Evolutionary conservation across 2,329 filamentous ascomycete species (phyloP).

Genomic region (Bipolaris zeicola): DNA sequence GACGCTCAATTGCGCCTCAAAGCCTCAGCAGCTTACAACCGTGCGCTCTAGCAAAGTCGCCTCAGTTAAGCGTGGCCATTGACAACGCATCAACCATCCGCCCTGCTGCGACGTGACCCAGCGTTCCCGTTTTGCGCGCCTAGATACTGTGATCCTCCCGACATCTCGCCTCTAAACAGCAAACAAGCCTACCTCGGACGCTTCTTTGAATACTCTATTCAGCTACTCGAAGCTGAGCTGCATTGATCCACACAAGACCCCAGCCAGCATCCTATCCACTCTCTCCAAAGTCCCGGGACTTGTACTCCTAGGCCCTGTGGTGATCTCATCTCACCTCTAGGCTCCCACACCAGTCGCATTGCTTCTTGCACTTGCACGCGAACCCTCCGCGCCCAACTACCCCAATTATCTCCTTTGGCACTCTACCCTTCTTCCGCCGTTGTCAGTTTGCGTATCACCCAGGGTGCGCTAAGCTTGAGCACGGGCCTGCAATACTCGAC

Average conservation of each 20-base stretch:
- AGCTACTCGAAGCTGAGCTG: background rate
- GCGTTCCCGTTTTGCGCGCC: constrained; percentile 34
- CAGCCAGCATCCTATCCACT: constrained; percentile 4
- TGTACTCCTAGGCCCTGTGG: constrained; percentile 30
- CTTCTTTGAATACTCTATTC: constrained; percentile 11
- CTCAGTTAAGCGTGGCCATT: constrained; percentile 50
- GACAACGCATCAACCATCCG: constrained; percentile 52
- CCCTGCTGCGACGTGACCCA: constrained; percentile 46
- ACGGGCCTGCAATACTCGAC: no score
- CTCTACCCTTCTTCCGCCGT: constrained; percentile 23
- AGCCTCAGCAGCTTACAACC: constrained; percentile 33
- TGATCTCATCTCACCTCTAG: constrained; percentile 42
- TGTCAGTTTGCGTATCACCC: constrained; percentile 8
- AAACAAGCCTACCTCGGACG: constrained; percentile 37
- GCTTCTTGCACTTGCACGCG: constrained; percentile 27
- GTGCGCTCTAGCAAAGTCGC: constrained; percentile 41
- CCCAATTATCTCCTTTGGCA: background rate
- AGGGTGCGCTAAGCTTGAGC: no score
- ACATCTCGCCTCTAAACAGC: constrained; percentile 39
- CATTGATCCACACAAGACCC: constrained; percentile 5
- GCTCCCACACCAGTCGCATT: constrained; percentile 44
- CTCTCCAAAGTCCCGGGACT: constrained; percentile 30
- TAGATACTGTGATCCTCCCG: constrained; percentile 37
- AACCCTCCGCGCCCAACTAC: background rate
- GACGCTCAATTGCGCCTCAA: constrained; percentile 32